phyloP scores from a whole-genome alignment of 192 early-diverging fungal species.

The Jimgerdemannia flammicorona region DNA sequence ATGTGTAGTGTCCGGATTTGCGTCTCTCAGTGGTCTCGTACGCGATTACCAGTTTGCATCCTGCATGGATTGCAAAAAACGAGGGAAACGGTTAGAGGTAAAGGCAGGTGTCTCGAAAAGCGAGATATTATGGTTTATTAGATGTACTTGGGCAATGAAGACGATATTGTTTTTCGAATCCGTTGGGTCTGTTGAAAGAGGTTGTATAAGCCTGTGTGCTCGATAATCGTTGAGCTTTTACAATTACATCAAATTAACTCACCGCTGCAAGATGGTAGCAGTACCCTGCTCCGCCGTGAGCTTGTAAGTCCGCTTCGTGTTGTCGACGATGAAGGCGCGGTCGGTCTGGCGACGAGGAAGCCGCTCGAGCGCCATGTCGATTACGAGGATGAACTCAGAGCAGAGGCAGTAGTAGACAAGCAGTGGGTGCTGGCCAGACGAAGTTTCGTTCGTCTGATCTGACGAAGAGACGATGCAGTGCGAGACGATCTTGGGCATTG shows the following conservation, averaged over 20 bases:
- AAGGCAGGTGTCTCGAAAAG: not conserved
- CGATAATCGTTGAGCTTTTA: not conserved
- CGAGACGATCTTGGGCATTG: constrained; percentile 60
- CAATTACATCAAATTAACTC: not conserved
- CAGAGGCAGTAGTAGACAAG: constrained; percentile 60
- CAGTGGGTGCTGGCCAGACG: constrained; percentile 21
- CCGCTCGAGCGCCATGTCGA: constrained; percentile 44
- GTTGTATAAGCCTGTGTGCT: not conserved
- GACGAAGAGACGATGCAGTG: constrained; percentile 55
- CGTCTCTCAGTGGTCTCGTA: constrained; percentile 48
- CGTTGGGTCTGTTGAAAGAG: constrained; percentile 18
- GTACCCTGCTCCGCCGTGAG: constrained; percentile 40
- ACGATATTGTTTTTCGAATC: constrained; percentile 30
- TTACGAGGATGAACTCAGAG: constrained; percentile 58
- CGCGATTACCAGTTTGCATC: constrained; percentile 48
- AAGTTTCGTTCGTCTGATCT: constrained; percentile 33
- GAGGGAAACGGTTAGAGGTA: not conserved
- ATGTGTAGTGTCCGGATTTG: constrained; percentile 49
- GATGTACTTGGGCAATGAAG: constrained; percentile 30
- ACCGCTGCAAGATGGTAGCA: constrained; percentile 37
- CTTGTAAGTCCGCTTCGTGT: constrained; percentile 50
- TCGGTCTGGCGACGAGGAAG: constrained; percentile 48
- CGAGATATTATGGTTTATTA: not conserved
- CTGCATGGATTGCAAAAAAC: constrained; percentile 20
- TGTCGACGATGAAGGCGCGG: constrained; percentile 42